A percentile compares a stretch with the other conserved stretches of the same genome.
Conservation (phyloP, 345 rosid genomes). For the Anacardium occidentale region DNA sequence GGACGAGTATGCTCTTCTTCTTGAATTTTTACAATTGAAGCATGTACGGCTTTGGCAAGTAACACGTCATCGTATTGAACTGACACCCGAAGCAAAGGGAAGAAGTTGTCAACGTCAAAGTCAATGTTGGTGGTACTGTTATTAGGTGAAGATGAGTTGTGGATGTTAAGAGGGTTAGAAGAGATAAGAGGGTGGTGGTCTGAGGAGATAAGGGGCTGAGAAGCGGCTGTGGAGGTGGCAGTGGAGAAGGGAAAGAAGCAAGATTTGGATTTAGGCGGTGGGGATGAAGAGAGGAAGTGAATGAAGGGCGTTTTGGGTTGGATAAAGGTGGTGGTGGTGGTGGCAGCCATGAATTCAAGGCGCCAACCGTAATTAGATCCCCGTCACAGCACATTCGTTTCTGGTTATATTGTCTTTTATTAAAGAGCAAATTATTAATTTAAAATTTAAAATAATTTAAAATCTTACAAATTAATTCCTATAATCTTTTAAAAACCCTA, state of each 20-base stretch:
- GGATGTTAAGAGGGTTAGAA: slow-evolving; percentile 10
- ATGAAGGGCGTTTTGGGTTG: slow-evolving; percentile 29
- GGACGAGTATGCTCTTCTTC: slow-evolving; percentile 37
- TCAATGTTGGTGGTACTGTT: neutral
- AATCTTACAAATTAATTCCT: too few species aligned
- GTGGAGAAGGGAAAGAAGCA: slow-evolving; percentile 25
- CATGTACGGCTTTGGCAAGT: slow-evolving; percentile 63
- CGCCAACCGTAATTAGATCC: slow-evolving; percentile 17
- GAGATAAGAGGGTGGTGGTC: slow-evolving; percentile 18
- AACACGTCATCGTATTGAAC: slow-evolving; percentile 42
- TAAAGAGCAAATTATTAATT: too few species aligned
- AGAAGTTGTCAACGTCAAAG: slow-evolving; percentile 29
- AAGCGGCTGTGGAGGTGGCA: slow-evolving; percentile 19
- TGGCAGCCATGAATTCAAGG: slow-evolving; percentile 33
- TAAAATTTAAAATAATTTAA: too few species aligned
- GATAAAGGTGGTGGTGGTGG: slow-evolving; percentile 39
- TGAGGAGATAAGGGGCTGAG: slow-evolving; percentile 3
- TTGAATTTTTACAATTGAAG: slow-evolving; percentile 49
- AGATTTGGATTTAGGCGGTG: slow-evolving; percentile 23
- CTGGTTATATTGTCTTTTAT: too few species aligned
- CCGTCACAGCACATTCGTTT: neutral
- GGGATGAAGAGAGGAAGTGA: slow-evolving; percentile 20
- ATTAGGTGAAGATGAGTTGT: slow-evolving; percentile 13
- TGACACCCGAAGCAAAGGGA: slow-evolving; percentile 51
- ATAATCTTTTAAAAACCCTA: too few species aligned